Base-by-base conservation (phyloP, 2,329 filamentous ascomycete genomes). In the Xylariaceae sp. region DNA sequence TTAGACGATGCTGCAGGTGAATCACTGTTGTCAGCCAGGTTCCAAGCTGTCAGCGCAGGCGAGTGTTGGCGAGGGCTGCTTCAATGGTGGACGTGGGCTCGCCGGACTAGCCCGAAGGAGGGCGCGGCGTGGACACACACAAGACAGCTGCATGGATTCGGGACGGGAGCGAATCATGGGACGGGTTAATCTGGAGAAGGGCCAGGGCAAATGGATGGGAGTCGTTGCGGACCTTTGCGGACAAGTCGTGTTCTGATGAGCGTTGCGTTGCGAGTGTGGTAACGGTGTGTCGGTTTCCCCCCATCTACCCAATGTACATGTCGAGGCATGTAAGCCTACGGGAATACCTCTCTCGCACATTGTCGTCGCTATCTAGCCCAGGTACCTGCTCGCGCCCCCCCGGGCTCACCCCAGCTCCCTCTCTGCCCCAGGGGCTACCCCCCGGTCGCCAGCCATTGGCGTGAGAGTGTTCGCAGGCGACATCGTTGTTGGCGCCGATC, bases 371-470 rank as follows among this genome's bases (percentile, higher is more conserved):
- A 28, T 7, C 22, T 28, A 28, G 22, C 22, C n/a, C 22, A 28
- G 22, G 22, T 28, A 28, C 22, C 22, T 28, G 22, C 22, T 28
- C 22, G 22, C 22, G 22, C 22, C 22, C 22, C 22, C 22, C 22
- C 22, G 22, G 22, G 22, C 22, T 28, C 7, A 28, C 22, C 22
- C 22, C 22, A 28, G 22, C 22, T 28, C 22, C 22, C 22, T 28
- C 22, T 28, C 4, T 28, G 22, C 22, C n/a, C 22, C 22, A 28
- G 22, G 22, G 22, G 22, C 22, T 18, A 17, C 42, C 47, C 43
- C 59, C 58, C 59, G 56, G 60, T 57, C 39, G 45, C 59, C 53
- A 42, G 52, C 54, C 52, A 48, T 47, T 51, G 51, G 13, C 14
- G 41, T 19, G 13, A 13, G 41, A 10, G 11, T 42, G 40, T 17